A percentile compares a stretch with the other conserved stretches of the same genome.
Evolutionary conservation across 495 filamentous ascomycete species (phyloP).

Genomic region (Xylaria palmicola): DNA sequence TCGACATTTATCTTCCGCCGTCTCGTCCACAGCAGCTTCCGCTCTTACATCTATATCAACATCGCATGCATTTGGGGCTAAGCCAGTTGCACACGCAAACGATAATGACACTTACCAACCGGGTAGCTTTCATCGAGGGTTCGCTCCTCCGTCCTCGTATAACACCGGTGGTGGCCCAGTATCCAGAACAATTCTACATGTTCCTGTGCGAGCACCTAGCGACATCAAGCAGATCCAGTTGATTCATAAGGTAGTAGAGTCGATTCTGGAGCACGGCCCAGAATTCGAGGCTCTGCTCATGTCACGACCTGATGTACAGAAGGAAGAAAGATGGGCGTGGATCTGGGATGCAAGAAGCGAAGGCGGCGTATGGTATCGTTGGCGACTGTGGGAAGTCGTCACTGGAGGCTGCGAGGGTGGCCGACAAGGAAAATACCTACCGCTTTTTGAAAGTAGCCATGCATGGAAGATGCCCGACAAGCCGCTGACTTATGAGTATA

Average conservation of each 20-base stretch:
- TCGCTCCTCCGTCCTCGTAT: constrained; percentile 79
- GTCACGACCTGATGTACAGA: constrained; percentile 74
- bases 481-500: constrained; percentile 69
- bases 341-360: constrained; percentile 83
- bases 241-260: constrained; percentile 87
- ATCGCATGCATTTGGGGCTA: constrained; percentile 83
- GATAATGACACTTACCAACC: constrained; percentile 58
- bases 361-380: constrained; percentile 84
- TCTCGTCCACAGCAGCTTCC: constrained; percentile 56
- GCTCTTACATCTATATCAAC: constrained; percentile 51
- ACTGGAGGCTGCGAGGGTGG: constrained; percentile 50
- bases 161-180: constrained; percentile 44
- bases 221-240: constrained; percentile 78
- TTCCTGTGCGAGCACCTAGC: constrained; percentile 71
- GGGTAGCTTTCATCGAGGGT: constrained; percentile 61
- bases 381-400: constrained; percentile 82
- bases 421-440: constrained; percentile 45
- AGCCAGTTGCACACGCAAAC: constrained; percentile 53
- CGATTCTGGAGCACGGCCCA: constrained; percentile 71
- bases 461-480: constrained; percentile 70
- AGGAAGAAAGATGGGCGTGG: constrained; percentile 89
- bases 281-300: constrained; percentile 94
- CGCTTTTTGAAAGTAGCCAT: constrained; percentile 68
- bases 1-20: constrained; percentile 81
- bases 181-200: constrained; percentile 55